Conservation (phyloP, 2,329 filamentous ascomycete species). For the Arthrinium puccinioides region DNA sequence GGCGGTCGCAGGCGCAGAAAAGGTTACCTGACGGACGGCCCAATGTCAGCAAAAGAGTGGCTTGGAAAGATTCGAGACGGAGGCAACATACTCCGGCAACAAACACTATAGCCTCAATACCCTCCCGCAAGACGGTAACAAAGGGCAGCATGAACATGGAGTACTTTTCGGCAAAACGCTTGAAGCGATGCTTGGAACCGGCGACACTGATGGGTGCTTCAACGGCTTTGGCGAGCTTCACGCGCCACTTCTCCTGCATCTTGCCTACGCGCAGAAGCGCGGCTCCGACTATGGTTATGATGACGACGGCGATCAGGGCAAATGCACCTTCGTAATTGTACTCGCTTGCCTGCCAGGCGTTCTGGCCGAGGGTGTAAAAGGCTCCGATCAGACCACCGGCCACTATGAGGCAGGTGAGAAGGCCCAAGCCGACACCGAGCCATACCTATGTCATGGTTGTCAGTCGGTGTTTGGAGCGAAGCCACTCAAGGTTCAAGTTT, state of each 20-base stretch:
- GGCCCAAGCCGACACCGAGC: constrained; percentile 55
- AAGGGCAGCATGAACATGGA: constrained; percentile 83
- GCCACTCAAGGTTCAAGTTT: constrained; percentile 7
- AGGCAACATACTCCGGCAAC: constrained; percentile 62
- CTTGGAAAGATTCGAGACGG: background rate
- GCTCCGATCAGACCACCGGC: constrained; percentile 63
- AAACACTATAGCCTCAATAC: constrained; percentile 80
- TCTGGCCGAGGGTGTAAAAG: constrained; percentile 62
- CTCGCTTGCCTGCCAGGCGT: constrained; percentile 62
- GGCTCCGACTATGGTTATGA: constrained; percentile 76
- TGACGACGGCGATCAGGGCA: constrained; percentile 63
- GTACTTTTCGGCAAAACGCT: constrained; percentile 66
- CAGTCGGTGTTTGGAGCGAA: background rate
- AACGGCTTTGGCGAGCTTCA: constrained; percentile 68
- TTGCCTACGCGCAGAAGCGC: constrained; percentile 76
- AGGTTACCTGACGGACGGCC: constrained; percentile 30
- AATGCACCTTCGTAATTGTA: constrained; percentile 79
- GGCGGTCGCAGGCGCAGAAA: constrained; percentile 65
- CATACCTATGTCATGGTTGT: constrained; percentile 44
- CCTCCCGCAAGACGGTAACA: constrained; percentile 79
- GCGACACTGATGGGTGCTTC: constrained; percentile 42
- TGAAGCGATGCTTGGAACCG: constrained; percentile 36
- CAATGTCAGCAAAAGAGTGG: background rate
- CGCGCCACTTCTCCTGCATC: constrained; percentile 80
- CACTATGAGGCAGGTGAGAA: constrained; percentile 58